These are phyloP conservation scores for Candida pseudoglaebosa DNA, from an alignment of 805 yeast genomes.

Conservation along the genomic window DNA sequence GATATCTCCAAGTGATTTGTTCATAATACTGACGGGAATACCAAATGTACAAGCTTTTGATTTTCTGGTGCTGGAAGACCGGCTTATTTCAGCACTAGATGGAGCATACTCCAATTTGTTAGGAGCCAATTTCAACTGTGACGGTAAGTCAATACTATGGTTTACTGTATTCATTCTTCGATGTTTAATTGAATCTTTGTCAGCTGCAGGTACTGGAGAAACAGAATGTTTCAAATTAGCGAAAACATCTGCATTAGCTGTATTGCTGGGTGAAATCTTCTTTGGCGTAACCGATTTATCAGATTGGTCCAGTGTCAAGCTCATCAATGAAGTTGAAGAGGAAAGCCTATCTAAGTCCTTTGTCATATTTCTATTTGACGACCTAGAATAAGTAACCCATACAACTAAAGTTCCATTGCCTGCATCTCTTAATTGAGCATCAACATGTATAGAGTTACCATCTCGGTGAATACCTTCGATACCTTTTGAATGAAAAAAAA, in stretches of 20 bases:
- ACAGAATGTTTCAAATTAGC: conserved; percentile 2
- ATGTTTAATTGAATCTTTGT: neutral
- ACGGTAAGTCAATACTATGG: conserved; percentile 35
- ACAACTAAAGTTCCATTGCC: conserved; percentile 55
- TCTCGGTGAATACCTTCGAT: conserved; percentile 66
- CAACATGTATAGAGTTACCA: conserved; percentile 63
- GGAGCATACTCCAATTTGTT: conserved; percentile 28
- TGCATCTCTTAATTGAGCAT: conserved; percentile 75
- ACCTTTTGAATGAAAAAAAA: conserved; percentile 62
- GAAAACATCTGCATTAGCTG: neutral
- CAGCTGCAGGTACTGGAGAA: conserved; percentile 1
- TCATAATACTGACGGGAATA: conserved; percentile 6
- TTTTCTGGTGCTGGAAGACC: conserved; percentile 33
- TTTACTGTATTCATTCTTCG: conserved; percentile 4
- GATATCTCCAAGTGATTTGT: conserved; percentile 1
- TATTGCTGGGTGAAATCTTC: neutral
- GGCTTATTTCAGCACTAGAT: conserved; percentile 23
- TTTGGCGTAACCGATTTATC: neutral
- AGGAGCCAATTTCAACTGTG: conserved; percentile 50
- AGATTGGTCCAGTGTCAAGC: conserved; percentile 5
- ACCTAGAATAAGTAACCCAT: conserved; percentile 84
- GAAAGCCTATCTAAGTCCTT: conserved; percentile 24
- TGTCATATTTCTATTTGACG: conserved; percentile 15
- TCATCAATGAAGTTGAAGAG: conserved; percentile 14
- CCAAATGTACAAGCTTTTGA: conserved; percentile 8